Evolutionary conservation across 306 rosid genomes (phyloP).

Genomic region (Calophaca sinica): DNA sequence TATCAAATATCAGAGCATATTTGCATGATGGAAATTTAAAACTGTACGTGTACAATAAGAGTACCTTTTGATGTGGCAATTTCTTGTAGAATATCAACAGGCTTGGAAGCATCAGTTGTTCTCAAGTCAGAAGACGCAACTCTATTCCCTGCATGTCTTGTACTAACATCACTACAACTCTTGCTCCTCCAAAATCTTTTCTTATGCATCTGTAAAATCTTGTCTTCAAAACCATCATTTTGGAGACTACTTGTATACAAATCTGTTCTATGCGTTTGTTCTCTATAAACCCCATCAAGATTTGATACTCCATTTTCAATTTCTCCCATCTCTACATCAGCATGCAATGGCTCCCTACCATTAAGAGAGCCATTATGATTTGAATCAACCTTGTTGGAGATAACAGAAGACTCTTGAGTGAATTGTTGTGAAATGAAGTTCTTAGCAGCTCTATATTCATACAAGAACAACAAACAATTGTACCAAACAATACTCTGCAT

Average conservation of each 20-base stretch:
- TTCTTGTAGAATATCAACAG: conserved; percentile 40
- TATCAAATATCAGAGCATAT: no score
- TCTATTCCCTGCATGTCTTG: no score
- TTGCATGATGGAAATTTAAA: no score
- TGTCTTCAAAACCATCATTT: no score
- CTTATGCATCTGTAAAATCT: neutral
- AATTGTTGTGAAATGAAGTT: conserved; percentile 68
- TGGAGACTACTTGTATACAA: no score
- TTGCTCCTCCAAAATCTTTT: neutral
- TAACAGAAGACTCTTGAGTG: conserved; percentile 58
- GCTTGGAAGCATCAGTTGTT: conserved; percentile 53
- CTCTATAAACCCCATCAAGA: neutral
- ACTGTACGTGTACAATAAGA: no score
- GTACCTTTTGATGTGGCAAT: conserved; percentile 55
- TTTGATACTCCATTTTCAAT: conserved; percentile 14
- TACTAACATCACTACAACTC: neutral
- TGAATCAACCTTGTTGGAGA: conserved; percentile 63
- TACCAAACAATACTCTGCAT: conserved; percentile 75
- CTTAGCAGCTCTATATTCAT: conserved; percentile 83
- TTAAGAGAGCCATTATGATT: conserved; percentile 69
- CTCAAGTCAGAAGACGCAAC: neutral
- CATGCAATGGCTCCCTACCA: conserved; percentile 61
- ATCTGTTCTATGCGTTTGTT: no score
- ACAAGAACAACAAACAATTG: conserved; percentile 70
- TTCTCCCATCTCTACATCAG: conserved; percentile 75